Conservation (phyloP, 192 early-diverging fungal species). For the Mortierella claussenii region DNA sequence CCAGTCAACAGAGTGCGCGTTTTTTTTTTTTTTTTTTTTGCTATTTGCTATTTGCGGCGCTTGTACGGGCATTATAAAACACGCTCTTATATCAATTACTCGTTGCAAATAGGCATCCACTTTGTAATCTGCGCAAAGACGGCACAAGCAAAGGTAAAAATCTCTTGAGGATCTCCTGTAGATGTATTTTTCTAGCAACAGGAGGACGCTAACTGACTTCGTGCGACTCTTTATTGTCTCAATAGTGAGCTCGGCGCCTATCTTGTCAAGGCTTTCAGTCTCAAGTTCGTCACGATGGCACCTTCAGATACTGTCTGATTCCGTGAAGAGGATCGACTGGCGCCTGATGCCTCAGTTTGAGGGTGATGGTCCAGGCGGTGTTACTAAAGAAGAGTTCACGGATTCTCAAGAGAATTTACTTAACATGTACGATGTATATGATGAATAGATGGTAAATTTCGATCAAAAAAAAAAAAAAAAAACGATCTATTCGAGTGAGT, state of each 20-base stretch:
- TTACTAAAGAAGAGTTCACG: constrained; percentile 35
- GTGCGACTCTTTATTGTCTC: background rate
- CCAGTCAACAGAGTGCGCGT: constrained; percentile 8
- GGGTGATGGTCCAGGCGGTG: constrained; percentile 17
- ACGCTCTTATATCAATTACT: background rate
- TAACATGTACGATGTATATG: constrained; percentile 49
- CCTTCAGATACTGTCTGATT: constrained; percentile 35
- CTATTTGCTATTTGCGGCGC: background rate
- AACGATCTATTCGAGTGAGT: background rate
- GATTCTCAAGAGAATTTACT: constrained; percentile 34
- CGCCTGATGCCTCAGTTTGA: constrained; percentile 35
- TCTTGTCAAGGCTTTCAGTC: constrained; percentile 23
- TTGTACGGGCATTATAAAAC: background rate
- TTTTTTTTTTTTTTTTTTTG: background rate
- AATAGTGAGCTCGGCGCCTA: constrained; percentile 25
- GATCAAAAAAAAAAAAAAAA: constrained; percentile 3
- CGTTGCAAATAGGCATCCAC: constrained; percentile 1
- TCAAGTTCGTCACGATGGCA: constrained; percentile 46
- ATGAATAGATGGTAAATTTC: too few relatives aligned
- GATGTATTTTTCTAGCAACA: too few relatives aligned
- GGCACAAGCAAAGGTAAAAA: constrained; percentile 43
- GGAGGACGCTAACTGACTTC: too few relatives aligned
- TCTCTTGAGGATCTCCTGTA: too few relatives aligned
- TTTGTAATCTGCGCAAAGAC: constrained; percentile 29
- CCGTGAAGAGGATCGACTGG: constrained; percentile 27